These are phyloP conservation scores for Lachnellula willkommii DNA, from an alignment of 2,329 filamentous ascomycete genomes.

Conservation along the genomic window DNA sequence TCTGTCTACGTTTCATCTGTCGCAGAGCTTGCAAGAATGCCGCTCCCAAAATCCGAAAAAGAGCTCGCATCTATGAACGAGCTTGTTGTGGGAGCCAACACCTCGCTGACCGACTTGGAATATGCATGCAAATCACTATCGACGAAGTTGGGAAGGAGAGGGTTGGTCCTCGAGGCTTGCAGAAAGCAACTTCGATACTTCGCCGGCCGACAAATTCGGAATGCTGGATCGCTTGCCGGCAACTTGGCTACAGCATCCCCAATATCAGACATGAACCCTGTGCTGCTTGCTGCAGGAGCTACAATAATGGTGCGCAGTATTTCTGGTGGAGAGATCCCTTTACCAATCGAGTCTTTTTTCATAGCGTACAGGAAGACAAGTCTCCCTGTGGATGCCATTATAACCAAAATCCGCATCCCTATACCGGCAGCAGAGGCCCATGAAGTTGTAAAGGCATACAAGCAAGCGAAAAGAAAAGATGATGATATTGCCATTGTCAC, in stretches of 20 bases:
- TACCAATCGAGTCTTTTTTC: slow-evolving; percentile 92
- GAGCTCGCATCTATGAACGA: slow-evolving; percentile 54
- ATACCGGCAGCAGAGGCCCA: slow-evolving; percentile 60
- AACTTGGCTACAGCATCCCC: slow-evolving; percentile 93
- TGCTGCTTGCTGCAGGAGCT: slow-evolving; percentile 82
- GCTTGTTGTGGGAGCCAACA: slow-evolving; percentile 86
- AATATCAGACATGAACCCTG: slow-evolving; percentile 93
- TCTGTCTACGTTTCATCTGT: slow-evolving; percentile 95
- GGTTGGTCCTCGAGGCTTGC: slow-evolving; percentile 63
- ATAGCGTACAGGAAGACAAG: slow-evolving; percentile 84
- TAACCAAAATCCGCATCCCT: slow-evolving; percentile 82
- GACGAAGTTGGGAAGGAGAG: slow-evolving; percentile 57
- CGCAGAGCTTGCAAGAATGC: slow-evolving; percentile 77
- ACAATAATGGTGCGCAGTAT: slow-evolving; percentile 71
- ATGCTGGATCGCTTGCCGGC: slow-evolving; percentile 68
- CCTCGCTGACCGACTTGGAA: slow-evolving; percentile 87
- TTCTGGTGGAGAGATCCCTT: slow-evolving; percentile 64
- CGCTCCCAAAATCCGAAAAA: slow-evolving; percentile 67
- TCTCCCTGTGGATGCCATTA: slow-evolving; percentile 73
- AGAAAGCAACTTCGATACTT: slow-evolving; percentile 93
- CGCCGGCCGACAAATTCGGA: slow-evolving; percentile 89
- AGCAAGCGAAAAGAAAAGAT: slow-evolving; percentile 94
- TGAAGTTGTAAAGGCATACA: slow-evolving; percentile 86
- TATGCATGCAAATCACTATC: slow-evolving; percentile 50
- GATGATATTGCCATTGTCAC: slow-evolving; percentile 99